These are phyloP conservation scores for Lodderomyces elongisporus DNA, from an alignment of 1,139 yeast genomes.

Conservation along the genomic window DNA sequence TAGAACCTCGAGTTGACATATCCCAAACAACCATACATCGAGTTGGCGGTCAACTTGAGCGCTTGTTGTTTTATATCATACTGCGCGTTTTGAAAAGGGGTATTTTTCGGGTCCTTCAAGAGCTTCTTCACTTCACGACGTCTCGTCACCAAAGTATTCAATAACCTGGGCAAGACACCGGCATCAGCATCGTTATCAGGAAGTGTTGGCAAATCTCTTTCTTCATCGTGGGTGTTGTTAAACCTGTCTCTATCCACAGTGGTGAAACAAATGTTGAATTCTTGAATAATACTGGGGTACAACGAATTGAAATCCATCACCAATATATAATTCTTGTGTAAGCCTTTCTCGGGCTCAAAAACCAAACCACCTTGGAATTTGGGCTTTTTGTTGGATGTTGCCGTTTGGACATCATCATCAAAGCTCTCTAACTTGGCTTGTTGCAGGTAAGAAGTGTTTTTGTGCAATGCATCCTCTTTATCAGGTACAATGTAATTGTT, in stretches of 20 bases:
- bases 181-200: constrained; percentile 57
- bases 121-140: constrained; percentile 90
- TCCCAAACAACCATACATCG: constrained; percentile 99
- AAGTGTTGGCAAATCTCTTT: constrained; percentile 63
- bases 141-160: constrained; percentile 80
- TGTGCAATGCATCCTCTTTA: constrained; percentile 56
- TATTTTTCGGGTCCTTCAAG: constrained; percentile 68
- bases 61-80: constrained; percentile 97
- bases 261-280: constrained; percentile 93
- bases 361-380: constrained; percentile 96
- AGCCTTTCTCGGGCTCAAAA: constrained; percentile 93
- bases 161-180: constrained; percentile 84
- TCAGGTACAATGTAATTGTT: constrained; percentile 87
- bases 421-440: constrained; percentile 35
- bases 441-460: constrained; percentile 33
- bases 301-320: constrained; percentile 98
- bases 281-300: constrained; percentile 97
- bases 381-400: constrained; percentile 63
- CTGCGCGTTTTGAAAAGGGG: constrained; percentile 62
- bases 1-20: constrained; percentile 87
- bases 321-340: constrained; percentile 80
- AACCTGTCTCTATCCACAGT: constrained; percentile 73
- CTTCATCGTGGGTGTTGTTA: constrained; percentile 44
- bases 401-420: constrained; percentile 45
- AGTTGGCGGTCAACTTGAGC: constrained; percentile 91